A percentile compares a stretch with the other conserved stretches of the same genome.
Conservation (phyloP, 345 rosid species). For the Lenwebbia sp. region DNA sequence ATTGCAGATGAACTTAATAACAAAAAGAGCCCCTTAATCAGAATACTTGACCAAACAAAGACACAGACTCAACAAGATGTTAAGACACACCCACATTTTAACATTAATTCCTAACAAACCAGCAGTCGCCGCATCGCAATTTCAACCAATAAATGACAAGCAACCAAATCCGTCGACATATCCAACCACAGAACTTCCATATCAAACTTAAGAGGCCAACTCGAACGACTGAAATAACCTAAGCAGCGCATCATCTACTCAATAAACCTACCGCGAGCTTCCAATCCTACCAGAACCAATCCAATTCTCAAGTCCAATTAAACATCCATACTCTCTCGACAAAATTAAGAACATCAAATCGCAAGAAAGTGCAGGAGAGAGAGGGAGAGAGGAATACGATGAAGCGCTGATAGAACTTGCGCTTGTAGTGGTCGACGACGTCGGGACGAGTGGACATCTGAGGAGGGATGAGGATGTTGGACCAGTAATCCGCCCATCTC, state of each 20-base stretch:
- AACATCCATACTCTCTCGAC: background rate
- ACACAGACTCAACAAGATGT: background rate
- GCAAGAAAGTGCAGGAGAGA: background rate
- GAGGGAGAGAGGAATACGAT: slow-evolving; percentile 27
- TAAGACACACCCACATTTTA: background rate
- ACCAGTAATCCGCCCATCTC: slow-evolving; percentile 90
- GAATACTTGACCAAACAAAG: background rate
- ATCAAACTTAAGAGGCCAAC: background rate
- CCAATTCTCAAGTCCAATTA: background rate
- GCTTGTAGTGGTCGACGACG: slow-evolving; percentile 80
- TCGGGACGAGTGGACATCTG: slow-evolving; percentile 84
- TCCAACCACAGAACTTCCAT: background rate
- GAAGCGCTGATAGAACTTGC: slow-evolving; percentile 94
- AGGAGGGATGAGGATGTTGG: slow-evolving; percentile 86
- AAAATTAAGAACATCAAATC: background rate
- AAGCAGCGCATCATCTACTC: background rate
- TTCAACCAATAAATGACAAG: background rate
- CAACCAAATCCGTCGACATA: background rate
- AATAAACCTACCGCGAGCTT: background rate
- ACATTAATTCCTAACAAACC: background rate
- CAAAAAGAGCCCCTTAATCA: background rate
- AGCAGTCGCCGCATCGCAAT: background rate
- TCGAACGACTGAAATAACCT: background rate
- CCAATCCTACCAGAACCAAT: background rate
- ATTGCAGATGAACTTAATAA: background rate